Base-by-base conservation (phyloP, 2,329 filamentous ascomycete species). In the Pseudogymnoascus sp. region DNA sequence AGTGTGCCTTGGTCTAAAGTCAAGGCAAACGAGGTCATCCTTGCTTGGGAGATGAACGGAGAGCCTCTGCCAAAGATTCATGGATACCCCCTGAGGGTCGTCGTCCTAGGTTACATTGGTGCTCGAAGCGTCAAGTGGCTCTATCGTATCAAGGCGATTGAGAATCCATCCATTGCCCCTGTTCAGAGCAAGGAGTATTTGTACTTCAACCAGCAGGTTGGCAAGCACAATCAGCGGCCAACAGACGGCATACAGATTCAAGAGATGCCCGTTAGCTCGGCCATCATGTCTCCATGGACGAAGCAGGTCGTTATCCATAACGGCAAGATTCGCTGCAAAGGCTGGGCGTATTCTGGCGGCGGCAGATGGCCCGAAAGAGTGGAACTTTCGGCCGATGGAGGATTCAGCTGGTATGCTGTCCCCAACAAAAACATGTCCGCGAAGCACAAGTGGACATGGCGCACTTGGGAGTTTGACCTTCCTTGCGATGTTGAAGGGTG, bases 101-200 rank as follows among this genome's bases (percentile, higher is more conserved):
- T 88, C 2, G 83, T 88, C 0, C 84, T 86, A 0, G 86, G 86
- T 0, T 81, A 84, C 59, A 85, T 88, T 1, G 86, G 85, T 0
- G 86, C 85, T 0, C 78, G 86, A 1, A 85, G 82, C 5, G 85
- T 88, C 65, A 89, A 89, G 68, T 89, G 86, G 86, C 74, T 89
- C 1, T 83, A 79, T 64, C 81, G 81, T 47, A 84, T 89, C 60
- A 79, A 82, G 29, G 86, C 81, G 4, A 85, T 89, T 39, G 67
- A 74, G 5, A 72, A 77, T 0, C 83, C 85, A 0, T 81, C 78
- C 0, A 66, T 74, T 5, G 85, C 84, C 0, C 86, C 82, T 0
- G 76, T 89, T 1, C 82, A 84, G 39, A 83, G 85, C 61, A 86
- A 89, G 64, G 86, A 89, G 71, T 86, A 84, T 66, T 73, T 78